phyloP scores from a whole-genome alignment of 768 basidiomycete species.

The Cystobasidium tubakii region DNA sequence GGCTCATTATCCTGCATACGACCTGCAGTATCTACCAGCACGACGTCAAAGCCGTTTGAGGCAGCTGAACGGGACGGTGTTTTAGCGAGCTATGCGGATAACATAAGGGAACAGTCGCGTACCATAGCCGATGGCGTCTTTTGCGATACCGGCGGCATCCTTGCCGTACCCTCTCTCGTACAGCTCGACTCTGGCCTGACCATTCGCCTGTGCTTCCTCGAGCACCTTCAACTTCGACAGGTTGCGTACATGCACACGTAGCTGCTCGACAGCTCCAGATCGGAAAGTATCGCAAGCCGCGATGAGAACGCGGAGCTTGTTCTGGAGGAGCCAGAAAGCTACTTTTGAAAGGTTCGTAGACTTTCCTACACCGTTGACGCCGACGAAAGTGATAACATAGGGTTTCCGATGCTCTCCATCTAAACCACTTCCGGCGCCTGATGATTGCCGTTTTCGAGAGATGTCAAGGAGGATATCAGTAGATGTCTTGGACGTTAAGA shows the following conservation, averaged over 20 bases:
- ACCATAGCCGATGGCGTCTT: slow-evolving; percentile 89
- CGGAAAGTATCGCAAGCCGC: slow-evolving; percentile 98
- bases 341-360: slow-evolving; percentile 97
- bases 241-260: slow-evolving; percentile 92
- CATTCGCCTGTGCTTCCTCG: slow-evolving; percentile 55
- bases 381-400: slow-evolving; percentile 91
- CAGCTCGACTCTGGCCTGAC: slow-evolving; percentile 71
- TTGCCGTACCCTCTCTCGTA: slow-evolving; percentile 97
- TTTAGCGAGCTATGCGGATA: neutral
- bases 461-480: slow-evolving; percentile 94
- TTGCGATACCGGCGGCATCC: slow-evolving; percentile 96
- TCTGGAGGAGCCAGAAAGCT: slow-evolving; percentile 98
- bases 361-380: slow-evolving; percentile 98
- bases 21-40: slow-evolving; percentile 94
- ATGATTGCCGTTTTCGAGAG: slow-evolving; percentile 59
- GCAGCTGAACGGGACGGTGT: slow-evolving; percentile 58
- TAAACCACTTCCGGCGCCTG: slow-evolving; percentile 53
- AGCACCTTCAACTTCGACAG: slow-evolving; percentile 65
- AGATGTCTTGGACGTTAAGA: slow-evolving; percentile 91
- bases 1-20: slow-evolving; percentile 99
- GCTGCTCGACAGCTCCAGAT: slow-evolving; percentile 91
- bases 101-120: too few relatives aligned
- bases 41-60: slow-evolving; percentile 89
- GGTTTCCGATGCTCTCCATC: slow-evolving; percentile 56
- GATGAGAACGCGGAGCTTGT: slow-evolving; percentile 83